Conservation (phyloP, 495 filamentous ascomycete genomes). For the Recurvomyces mirabilis region DNA sequence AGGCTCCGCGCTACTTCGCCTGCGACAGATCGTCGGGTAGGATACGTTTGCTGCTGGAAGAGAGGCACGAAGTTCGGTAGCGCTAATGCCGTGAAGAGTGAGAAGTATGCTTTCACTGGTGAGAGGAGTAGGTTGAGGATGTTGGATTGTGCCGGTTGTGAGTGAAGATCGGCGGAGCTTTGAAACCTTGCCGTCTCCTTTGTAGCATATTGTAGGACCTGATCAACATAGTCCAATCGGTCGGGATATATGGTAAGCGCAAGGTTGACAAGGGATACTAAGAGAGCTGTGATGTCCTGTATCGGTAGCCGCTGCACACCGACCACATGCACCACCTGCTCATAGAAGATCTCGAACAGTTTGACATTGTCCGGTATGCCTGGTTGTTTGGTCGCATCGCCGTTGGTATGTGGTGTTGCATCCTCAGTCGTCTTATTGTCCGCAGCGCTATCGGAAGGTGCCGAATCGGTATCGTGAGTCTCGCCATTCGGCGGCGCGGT, state of each 20-base stretch:
- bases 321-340: constrained; percentile 87
- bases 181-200: constrained; percentile 80
- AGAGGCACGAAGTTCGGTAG: constrained; percentile 85
- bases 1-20: constrained; percentile 72
- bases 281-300: constrained; percentile 83
- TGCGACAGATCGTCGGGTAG: constrained; percentile 80
- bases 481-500: constrained; percentile 25
- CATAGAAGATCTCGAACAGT: constrained; percentile 95
- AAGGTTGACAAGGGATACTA: constrained; percentile 85
- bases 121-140: constrained; percentile 78
- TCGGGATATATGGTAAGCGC: constrained; percentile 93
- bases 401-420: constrained; percentile 22
- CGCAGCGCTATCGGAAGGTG: constrained; percentile 29
- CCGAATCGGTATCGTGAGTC: constrained; percentile 14
- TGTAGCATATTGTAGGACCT: constrained; percentile 79
- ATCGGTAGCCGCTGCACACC: constrained; percentile 82
- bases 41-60: constrained; percentile 83
- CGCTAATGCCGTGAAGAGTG: constrained; percentile 84
- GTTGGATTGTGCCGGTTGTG: constrained; percentile 72
- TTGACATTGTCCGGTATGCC: constrained; percentile 73
- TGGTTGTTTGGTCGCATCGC: constrained; percentile 44
- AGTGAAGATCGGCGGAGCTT: constrained; percentile 89
- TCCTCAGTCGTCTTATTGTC: constrained; percentile 25
- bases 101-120: constrained; percentile 79
- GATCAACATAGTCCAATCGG: constrained; percentile 86